Conservation (phyloP, 805 yeast species). For the Kregervanrija fluxuum region DNA sequence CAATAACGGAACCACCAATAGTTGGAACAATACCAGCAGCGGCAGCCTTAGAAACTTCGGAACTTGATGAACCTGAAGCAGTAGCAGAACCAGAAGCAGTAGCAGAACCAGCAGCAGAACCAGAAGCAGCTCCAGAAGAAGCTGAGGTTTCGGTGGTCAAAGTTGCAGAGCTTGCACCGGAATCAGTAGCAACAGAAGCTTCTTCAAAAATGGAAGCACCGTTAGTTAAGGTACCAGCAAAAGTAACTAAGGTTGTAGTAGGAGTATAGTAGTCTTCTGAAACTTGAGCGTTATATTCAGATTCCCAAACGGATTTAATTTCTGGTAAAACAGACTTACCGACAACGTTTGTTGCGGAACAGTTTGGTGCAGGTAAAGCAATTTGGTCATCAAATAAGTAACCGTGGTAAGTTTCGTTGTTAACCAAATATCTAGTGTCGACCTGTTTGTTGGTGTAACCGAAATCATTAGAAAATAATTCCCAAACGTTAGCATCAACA, state of each 20-base stretch:
- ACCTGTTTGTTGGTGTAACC: slow-evolving; percentile 25
- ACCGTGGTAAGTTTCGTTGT: slow-evolving; percentile 29
- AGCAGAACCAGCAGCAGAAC: not conserved
- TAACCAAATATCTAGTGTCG: slow-evolving; percentile 27
- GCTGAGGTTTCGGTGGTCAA: slow-evolving; percentile 10
- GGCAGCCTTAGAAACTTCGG: not conserved
- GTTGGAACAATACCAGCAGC: slow-evolving; percentile 1
- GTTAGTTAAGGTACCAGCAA: slow-evolving; percentile 11
- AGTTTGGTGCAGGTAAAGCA: slow-evolving; percentile 31
- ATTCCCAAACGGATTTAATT: slow-evolving; percentile 29
- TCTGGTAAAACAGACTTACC: slow-evolving; percentile 29
- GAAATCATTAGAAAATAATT: slow-evolving; percentile 32
- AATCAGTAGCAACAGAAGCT: slow-evolving; percentile 6
- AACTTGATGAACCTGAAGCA: not conserved
- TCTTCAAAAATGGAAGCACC: slow-evolving; percentile 5
- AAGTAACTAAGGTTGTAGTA: slow-evolving; percentile 25
- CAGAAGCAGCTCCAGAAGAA: slow-evolving; percentile 9
- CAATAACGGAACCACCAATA: slow-evolving; percentile 1
- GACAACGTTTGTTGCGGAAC: slow-evolving; percentile 27
- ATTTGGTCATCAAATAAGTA: slow-evolving; percentile 24
- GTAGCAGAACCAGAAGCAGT: not conserved
- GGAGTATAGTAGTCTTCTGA: slow-evolving; percentile 25
- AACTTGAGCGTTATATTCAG: slow-evolving; percentile 19
- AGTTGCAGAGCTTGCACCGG: slow-evolving; percentile 8
- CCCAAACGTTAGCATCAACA: slow-evolving; percentile 42